phyloP scores from a whole-genome alignment of 176 grass and related monocot genomes.

The Poa annua region DNA sequence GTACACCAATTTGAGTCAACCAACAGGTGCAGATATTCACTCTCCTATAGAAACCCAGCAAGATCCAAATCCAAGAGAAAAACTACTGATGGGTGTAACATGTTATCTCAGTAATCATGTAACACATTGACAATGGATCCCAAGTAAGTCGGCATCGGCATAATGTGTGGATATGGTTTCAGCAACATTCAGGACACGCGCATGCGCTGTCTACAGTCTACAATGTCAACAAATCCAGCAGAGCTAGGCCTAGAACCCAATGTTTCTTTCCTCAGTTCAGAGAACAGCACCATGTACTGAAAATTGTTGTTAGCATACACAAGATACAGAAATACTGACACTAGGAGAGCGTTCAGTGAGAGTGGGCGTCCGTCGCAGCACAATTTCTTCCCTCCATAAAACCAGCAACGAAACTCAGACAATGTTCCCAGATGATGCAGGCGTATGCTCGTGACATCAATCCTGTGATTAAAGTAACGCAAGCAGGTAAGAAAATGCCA shows the following conservation, averaged over 20 bases:
- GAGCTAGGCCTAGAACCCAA: neutral
- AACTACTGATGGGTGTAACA: neutral
- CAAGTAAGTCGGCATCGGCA: neutral
- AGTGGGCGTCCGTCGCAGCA: no score
- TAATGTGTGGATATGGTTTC: neutral
- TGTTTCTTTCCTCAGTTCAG: neutral
- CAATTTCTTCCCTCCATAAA: neutral
- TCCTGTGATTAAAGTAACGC: constrained; percentile 29
- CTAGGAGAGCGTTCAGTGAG: neutral
- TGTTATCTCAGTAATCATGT: neutral
- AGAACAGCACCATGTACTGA: constrained; percentile 1
- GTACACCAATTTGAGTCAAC: no score
- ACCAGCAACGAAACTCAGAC: constrained; percentile 14
- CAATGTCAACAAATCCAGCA: constrained; percentile 20
- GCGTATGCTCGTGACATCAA: constrained; percentile 31
- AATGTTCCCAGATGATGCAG: neutral
- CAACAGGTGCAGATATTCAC: neutral
- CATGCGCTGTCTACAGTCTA: neutral
- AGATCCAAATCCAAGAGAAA: neutral
- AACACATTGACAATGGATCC: neutral
- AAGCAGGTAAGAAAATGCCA: neutral
- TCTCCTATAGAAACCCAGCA: neutral
- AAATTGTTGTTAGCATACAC: constrained; percentile 46
- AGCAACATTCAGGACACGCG: constrained; percentile 1
- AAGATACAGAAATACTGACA: constrained; percentile 34